A percentile compares a stretch with the other conserved stretches of the same genome.
These are phyloP conservation scores for Plasmodium knowlesi DNA, from an alignment of 169 alveolate genomes.

Conservation along the genomic window DNA sequence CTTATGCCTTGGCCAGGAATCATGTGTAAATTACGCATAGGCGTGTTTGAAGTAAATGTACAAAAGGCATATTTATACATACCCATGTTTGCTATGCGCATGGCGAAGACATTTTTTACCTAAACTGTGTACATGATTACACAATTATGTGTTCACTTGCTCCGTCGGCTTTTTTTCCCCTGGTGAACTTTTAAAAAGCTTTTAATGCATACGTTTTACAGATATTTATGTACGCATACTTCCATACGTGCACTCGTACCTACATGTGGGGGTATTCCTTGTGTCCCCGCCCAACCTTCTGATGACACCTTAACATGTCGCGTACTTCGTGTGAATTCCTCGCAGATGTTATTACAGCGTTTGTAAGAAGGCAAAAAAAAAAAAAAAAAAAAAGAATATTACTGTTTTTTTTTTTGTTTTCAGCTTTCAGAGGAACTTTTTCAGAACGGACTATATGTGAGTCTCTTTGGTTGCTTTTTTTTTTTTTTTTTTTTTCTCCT, in stretches of 20 bases:
- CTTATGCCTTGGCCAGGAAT: background rate
- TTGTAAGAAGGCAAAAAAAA: background rate
- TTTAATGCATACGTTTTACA: background rate
- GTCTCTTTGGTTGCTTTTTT: background rate
- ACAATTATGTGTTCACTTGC: background rate
- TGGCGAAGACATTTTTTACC: background rate
- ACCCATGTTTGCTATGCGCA: background rate
- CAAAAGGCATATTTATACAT: background rate
- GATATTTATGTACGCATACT: background rate
- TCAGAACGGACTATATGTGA: background rate
- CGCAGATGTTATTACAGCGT: background rate
- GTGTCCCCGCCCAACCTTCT: background rate
- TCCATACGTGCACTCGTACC: background rate
- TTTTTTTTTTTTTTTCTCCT: background rate
- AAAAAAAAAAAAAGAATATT: no score
- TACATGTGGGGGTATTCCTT: background rate
- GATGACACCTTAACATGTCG: background rate
- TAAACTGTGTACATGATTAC: background rate
- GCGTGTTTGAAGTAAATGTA: background rate
- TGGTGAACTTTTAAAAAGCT: background rate
- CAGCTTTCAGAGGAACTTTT: background rate
- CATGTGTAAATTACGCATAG: background rate
- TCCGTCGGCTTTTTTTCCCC: background rate
- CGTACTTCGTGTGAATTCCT: background rate
- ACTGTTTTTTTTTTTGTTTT: background rate